These are phyloP conservation scores for Colletotrichum lupini DNA, from an alignment of 2,329 filamentous ascomycete species.

Conservation along the genomic window DNA sequence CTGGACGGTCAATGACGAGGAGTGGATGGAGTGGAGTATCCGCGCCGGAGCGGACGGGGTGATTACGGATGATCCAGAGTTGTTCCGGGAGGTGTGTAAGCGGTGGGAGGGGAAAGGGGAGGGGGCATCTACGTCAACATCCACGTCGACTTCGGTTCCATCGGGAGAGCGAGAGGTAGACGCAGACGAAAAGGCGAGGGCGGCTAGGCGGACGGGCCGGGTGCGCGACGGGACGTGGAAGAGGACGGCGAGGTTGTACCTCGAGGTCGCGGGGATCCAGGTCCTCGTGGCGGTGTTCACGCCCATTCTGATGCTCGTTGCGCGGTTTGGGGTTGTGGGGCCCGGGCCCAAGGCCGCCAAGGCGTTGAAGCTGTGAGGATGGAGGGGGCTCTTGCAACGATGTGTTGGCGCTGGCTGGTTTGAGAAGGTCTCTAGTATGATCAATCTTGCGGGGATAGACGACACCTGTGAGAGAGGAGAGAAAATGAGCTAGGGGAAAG, in stretches of 20 bases:
- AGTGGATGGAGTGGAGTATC: constrained; percentile 86
- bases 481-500: too few species aligned
- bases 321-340: constrained; percentile 25
- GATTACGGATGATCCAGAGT: constrained; percentile 83
- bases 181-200: not conserved
- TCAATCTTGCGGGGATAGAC: too few species aligned
- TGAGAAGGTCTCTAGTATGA: too few species aligned
- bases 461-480: too few species aligned
- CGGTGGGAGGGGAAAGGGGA: constrained; percentile 8
- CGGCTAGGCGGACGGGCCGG: not conserved
- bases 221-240: constrained; percentile 1
- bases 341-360: constrained; percentile 23
- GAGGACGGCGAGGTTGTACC: constrained; percentile 12
- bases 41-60: constrained; percentile 77
- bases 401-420: too few species aligned
- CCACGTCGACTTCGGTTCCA: not conserved
- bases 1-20: constrained; percentile 88
- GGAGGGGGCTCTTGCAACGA: too few species aligned
- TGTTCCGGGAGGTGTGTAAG: constrained; percentile 70
- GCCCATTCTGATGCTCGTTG: constrained; percentile 26
- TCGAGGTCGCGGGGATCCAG: constrained; percentile 22
- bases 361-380: constrained; percentile 19
- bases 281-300: constrained; percentile 21
- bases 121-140: not conserved
- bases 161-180: not conserved